These are phyloP conservation scores for Eremothecium sinecaudum DNA, from an alignment of 1,139 yeast species.

Conservation along the genomic window DNA sequence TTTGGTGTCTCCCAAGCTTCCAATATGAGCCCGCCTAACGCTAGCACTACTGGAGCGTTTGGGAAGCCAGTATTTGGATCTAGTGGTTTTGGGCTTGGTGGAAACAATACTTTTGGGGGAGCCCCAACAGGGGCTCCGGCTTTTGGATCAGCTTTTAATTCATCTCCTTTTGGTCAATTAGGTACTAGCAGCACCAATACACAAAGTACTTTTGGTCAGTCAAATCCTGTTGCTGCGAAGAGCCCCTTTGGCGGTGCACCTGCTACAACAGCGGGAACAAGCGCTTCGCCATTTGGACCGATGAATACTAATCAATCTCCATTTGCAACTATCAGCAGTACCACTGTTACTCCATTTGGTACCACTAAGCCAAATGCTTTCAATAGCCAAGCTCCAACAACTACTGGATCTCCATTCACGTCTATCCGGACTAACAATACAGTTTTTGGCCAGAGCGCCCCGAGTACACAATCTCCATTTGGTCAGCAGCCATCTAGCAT, in stretches of 20 bases:
- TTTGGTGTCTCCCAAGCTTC: slow-evolving; percentile 11
- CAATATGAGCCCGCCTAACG: slow-evolving; percentile 8
- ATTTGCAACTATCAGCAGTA: too few relatives aligned
- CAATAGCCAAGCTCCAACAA: too few relatives aligned
- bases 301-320: too few relatives aligned
- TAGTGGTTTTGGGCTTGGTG: slow-evolving; percentile 10
- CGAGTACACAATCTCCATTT: neutral
- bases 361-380: too few relatives aligned
- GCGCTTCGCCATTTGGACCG: too few relatives aligned
- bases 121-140: neutral
- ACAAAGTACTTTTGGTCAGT: too few relatives aligned
- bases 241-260: neutral
- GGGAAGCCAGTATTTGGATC: slow-evolving; percentile 16
- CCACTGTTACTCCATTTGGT: too few relatives aligned
- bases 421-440: neutral
- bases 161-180: slow-evolving; percentile 2
- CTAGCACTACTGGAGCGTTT: slow-evolving; percentile 11
- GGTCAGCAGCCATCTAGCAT: neutral
- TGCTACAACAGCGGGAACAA: too few relatives aligned
- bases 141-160: neutral
- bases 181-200: neutral
- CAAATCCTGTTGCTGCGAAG: too few relatives aligned
- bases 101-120: neutral
- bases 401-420: too few relatives aligned
- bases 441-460: neutral